phyloP scores from a whole-genome alignment of 345 rosid genomes.

The Ceriops decandra region DNA sequence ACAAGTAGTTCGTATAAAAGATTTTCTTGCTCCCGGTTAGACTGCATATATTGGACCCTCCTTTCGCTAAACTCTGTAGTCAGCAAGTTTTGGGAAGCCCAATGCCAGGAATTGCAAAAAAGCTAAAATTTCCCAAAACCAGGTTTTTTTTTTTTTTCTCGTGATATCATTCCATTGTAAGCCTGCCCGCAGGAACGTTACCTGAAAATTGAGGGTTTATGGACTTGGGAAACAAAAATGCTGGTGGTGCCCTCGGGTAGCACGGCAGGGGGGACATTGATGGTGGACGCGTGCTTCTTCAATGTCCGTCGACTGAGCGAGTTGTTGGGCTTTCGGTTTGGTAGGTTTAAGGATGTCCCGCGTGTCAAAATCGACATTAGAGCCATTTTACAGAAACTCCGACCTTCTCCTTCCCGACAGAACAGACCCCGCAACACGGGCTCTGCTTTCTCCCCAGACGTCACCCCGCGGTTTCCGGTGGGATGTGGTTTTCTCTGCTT shows the following conservation, averaged over 20 bases:
- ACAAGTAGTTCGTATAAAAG: neutral
- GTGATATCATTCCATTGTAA: neutral
- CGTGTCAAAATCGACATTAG: constrained; percentile 27
- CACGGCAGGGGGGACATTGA: constrained; percentile 12
- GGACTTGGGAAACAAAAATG: constrained; percentile 16
- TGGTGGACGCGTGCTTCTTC: constrained; percentile 9
- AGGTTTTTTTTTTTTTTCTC: neutral
- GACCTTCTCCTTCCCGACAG: too few relatives aligned
- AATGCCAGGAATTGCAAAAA: too few relatives aligned
- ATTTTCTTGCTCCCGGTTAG: neutral
- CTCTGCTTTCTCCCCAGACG: too few relatives aligned
- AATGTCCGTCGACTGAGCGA: constrained; percentile 11
- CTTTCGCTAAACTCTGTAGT: neutral
- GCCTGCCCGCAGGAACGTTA: neutral
- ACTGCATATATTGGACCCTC: neutral
- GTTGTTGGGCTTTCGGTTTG: constrained; percentile 18
- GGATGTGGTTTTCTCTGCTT: too few relatives aligned
- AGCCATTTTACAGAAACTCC: constrained; percentile 24
- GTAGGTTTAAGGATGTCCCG: constrained; percentile 30
- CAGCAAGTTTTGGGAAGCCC: too few relatives aligned
- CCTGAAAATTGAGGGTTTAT: constrained; percentile 33
- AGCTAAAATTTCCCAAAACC: neutral
- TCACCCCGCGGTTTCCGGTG: too few relatives aligned
- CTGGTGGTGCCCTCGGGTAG: neutral
- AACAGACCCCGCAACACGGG: too few relatives aligned